A percentile compares a stretch with the other conserved stretches of the same genome.
These are phyloP conservation scores for Lentinula novae-zelandiae DNA, from an alignment of 1,284 basidiomycete genomes.

Conservation along the genomic window DNA sequence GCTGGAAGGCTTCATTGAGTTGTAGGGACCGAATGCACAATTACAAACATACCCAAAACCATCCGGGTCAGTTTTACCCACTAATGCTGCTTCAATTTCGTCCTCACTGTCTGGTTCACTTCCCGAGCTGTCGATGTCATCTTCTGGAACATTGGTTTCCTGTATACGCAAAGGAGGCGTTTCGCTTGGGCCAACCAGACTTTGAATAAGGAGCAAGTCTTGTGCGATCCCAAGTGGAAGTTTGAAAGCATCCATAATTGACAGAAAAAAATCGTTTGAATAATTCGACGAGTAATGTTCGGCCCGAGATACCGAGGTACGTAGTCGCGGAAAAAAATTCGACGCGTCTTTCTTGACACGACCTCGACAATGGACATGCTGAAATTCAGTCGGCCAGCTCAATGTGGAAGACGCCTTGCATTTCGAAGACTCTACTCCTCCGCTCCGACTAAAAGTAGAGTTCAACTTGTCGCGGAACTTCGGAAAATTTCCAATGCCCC, in stretches of 20 bases:
- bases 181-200: constrained; percentile 45
- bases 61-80: constrained; percentile 31
- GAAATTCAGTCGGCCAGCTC: background rate
- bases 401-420: background rate
- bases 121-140: constrained; percentile 47
- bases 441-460: constrained; percentile 42
- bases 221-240: constrained; percentile 60
- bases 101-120: constrained; percentile 57
- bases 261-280: background rate
- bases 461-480: constrained; percentile 83
- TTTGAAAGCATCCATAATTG: constrained; percentile 45
- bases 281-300: constrained; percentile 18
- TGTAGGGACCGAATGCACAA: constrained; percentile 8
- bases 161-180: constrained; percentile 18
- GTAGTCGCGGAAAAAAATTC: background rate
- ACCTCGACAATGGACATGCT: constrained; percentile 4
- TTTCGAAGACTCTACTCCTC: constrained; percentile 33
- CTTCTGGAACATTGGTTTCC: constrained; percentile 15
- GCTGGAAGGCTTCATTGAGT: background rate
- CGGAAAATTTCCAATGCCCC: constrained; percentile 80
- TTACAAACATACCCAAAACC: constrained; percentile 11
- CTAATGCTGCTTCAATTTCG: constrained; percentile 63
- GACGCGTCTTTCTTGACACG: background rate
- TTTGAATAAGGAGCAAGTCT: constrained; percentile 69
- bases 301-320: constrained; percentile 12